A percentile compares a stretch with the other conserved stretches of the same genome.
Conservation (phyloP, 1,139 yeast genomes). For the Debaryomyces sp. region DNA sequence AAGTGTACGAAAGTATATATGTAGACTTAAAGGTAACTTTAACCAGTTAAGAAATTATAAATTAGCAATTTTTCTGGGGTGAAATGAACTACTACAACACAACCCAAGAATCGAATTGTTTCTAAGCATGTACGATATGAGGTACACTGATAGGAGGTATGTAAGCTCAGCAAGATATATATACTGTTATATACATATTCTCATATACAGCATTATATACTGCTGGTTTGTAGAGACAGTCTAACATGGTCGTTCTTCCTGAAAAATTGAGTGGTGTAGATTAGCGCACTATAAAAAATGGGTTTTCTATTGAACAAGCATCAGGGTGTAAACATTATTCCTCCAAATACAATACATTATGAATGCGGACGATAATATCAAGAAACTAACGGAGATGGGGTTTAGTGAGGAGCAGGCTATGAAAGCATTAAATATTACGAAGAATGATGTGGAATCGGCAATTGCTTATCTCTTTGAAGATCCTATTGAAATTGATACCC, state of each 20-base stretch:
- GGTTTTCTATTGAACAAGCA: background rate
- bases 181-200: too few species aligned
- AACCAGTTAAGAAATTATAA: background rate
- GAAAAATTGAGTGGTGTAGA: background rate
- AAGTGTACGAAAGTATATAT: too few species aligned
- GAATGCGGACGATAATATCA: slow-evolving; percentile 22
- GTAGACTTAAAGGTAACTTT: too few species aligned
- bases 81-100: background rate
- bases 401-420: slow-evolving; percentile 48
- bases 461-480: slow-evolving; percentile 55
- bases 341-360: slow-evolving; percentile 3
- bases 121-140: background rate
- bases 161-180: too few species aligned
- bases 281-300: background rate
- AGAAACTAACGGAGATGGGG: slow-evolving; percentile 63
- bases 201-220: too few species aligned
- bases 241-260: background rate
- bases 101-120: background rate
- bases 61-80: background rate
- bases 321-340: background rate
- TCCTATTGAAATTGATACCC: slow-evolving; percentile 22
- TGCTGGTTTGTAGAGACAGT: background rate
- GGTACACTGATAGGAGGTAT: background rate
- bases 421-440: slow-evolving; percentile 42
- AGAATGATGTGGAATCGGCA: slow-evolving; percentile 57